Base-by-base conservation (phyloP, 768 basidiomycete species). In the Cyclocybe cylindracea region DNA sequence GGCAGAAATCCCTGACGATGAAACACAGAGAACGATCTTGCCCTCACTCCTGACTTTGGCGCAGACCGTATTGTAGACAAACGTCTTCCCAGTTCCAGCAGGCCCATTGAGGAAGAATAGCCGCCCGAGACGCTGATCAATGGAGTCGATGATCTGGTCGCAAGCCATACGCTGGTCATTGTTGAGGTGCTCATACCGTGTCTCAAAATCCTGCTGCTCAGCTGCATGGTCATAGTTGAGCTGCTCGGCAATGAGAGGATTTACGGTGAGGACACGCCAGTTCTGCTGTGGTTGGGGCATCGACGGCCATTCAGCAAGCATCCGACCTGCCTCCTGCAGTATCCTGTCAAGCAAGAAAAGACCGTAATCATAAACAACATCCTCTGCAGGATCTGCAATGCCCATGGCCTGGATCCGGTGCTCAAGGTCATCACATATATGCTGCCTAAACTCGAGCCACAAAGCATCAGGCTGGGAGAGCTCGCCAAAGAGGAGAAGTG, bases 1-100 rank as follows among this genome's bases (percentile, higher is more conserved):
- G 9, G 78, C 65, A 14, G 80, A 74, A 55, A 82, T 75, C 0
- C 78, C 78, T 39, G 78, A 79, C 4, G 79, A 82, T 13, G 79
- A 75, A 31, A 77, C 74, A 71, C 72, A 78, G 1, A 82, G 61
- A 1, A 74, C 70, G 62, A 79, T 70, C 29, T 60, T 46, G 0
- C 66, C 65, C n/a, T 63, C 40, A 10, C 57, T 53, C 10, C 65
- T 55, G 1, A 79, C 35, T 10, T 54, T 24, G 42, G 64, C 39
- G 56, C 70, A 67, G 34, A 78, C 48, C 7, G 70, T 63, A 8
- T 72, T 76, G 51, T 69, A 71, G 1, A 77, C 50, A 63, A 70
- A 79, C 0, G 78, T 79, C 52, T 79, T 81, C 16, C 78, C 77
- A 48, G 70, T 72, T 6, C 77, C 75, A 39, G 69, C 76, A 41